Percentiles rank a stretch among this genome's conserved stretches.
Evolutionary conservation across 2,329 filamentous ascomycete species (phyloP).

Genomic region (Penicillium freii): DNA sequence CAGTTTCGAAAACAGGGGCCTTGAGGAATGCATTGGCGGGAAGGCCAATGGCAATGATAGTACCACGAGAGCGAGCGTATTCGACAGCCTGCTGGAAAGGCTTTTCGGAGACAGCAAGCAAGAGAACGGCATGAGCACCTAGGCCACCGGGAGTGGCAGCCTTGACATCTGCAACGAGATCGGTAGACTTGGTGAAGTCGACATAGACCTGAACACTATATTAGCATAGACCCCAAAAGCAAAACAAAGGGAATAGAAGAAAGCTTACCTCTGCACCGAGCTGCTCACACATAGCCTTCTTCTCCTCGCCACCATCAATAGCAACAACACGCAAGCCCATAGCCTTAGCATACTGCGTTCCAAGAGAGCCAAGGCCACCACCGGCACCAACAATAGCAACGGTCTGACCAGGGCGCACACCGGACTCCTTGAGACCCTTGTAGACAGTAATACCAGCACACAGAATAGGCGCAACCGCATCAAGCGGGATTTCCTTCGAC

Average conservation of each 20-base stretch:
- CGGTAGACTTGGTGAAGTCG: constrained; percentile 73
- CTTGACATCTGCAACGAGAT: constrained; percentile 82
- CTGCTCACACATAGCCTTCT: constrained; percentile 63
- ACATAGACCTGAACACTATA: constrained; percentile 57
- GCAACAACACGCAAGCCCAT: constrained; percentile 81
- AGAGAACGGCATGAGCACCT: constrained; percentile 81
- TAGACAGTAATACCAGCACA: constrained; percentile 87
- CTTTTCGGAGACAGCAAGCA: constrained; percentile 83
- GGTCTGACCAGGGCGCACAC: constrained; percentile 68
- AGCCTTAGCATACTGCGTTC: constrained; percentile 83
- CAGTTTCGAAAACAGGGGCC: constrained; percentile 85
- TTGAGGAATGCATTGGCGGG: constrained; percentile 75
- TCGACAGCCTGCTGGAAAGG: constrained; percentile 92
- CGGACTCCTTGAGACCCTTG: constrained; percentile 86
- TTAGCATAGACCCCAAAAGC: neutral
- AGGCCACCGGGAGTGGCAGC: constrained; percentile 74
- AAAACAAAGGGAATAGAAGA: neutral
- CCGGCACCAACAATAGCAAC: constrained; percentile 85
- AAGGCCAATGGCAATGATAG: constrained; percentile 84
- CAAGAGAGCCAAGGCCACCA: constrained; percentile 75
- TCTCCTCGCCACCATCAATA: constrained; percentile 81
- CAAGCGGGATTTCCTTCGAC: constrained; percentile 72
- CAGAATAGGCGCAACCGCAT: constrained; percentile 74
- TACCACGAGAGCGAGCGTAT: constrained; percentile 80
- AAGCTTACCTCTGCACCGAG: constrained; percentile 61